phyloP scores from a whole-genome alignment of 1,139 yeast genomes.

The Candida glucosophila region DNA sequence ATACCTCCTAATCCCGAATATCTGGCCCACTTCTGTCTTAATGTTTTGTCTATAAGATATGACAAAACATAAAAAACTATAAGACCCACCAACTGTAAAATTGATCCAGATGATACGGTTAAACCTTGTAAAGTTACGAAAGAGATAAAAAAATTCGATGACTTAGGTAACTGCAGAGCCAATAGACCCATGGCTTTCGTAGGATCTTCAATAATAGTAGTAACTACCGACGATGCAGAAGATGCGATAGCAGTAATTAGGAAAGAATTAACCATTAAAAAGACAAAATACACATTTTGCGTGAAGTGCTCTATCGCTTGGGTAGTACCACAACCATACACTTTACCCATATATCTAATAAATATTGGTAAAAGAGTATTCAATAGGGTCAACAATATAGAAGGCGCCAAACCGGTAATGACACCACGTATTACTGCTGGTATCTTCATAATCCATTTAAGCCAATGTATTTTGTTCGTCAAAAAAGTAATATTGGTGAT shows the following conservation, averaged over 20 bases:
- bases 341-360: constrained; percentile 60
- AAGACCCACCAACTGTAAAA: constrained; percentile 71
- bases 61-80: constrained; percentile 67
- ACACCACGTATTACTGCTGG: constrained; percentile 53
- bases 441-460: constrained; percentile 54
- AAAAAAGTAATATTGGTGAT: constrained; percentile 68
- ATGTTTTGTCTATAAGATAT: constrained; percentile 62
- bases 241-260: constrained; percentile 63
- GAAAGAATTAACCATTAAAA: constrained; percentile 64
- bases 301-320: constrained; percentile 65
- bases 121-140: constrained; percentile 76
- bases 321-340: constrained; percentile 56
- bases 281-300: constrained; percentile 67
- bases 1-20: constrained; percentile 53
- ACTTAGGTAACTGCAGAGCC: constrained; percentile 72
- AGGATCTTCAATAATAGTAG: constrained; percentile 59
- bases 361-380: constrained; percentile 76
- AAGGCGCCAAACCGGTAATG: constrained; percentile 70
- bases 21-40: constrained; percentile 80
- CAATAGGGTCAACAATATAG: constrained; percentile 55
- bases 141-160: constrained; percentile 78
- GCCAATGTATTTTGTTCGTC: constrained; percentile 49
- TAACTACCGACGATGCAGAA: constrained; percentile 66
- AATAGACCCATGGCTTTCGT: constrained; percentile 57
- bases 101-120: constrained; percentile 68